Evolutionary conservation across 495 filamentous ascomycete species (phyloP), one percentile per base, ranked within the genome.

Genomic region (Talaromyces thailandensis): DNA sequence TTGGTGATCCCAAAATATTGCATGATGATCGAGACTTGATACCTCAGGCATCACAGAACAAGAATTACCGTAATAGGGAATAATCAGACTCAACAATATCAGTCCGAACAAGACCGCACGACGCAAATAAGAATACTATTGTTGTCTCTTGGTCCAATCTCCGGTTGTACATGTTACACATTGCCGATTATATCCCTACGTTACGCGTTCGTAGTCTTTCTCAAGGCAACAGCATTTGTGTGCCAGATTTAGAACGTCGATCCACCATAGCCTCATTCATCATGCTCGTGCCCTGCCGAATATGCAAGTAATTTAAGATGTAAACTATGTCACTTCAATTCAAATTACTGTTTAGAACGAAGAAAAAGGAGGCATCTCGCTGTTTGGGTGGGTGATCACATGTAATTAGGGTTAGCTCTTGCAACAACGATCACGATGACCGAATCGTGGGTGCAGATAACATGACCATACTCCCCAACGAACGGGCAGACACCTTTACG

Each of bases 1-100:
- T 23, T 71, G 67, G 71, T 72, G 62, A 63, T 58, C 37, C n/a
- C 37, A 29, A 35, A 40, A 12, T 40, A 40, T 16, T 2, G 12
- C 35, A 40, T 40, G 35, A 40, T 16, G 35, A 40, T 16, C 0
- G 11, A 40, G 12, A 40, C 12, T 40, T 14, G 35, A 40, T 40
- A 16, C 35, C 35, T 40, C 35, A n/a, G 35, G 35, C 35, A 40
- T 40, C 12, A 12, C 12, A 16, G 35, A 16, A 40, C 35, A 40
- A 40, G 16, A 40, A 40, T 40, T 40, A 16, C 35, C 35, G 5
- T 16, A 40, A 4, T 40, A 40, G 35, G 35, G 4, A 40, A 40
- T 40, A 40, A 16, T 16, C 12, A 40, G 14, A 40, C 16, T 16
- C 35, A 16, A 40, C 35, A 14, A 14, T 9, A 40, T 16, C 35